These are phyloP conservation scores for Capsicum baccatum DNA, from an alignment of 257 asterid species.

Conservation along the genomic window DNA sequence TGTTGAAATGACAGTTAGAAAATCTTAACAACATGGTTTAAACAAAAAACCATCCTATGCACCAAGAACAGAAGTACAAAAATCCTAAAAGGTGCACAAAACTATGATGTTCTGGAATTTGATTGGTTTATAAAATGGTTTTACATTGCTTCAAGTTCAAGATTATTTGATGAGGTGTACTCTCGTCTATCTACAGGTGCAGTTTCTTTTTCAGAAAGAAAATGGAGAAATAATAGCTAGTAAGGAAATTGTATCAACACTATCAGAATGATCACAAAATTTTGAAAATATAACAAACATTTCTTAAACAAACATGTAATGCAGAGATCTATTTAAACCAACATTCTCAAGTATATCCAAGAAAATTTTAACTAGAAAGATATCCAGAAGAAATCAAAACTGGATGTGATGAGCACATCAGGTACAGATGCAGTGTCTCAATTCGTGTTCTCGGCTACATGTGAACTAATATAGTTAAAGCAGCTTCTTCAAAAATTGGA, in stretches of 20 bases:
- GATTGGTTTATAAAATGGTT: background rate
- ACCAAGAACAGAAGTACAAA: background rate
- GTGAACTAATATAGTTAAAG: background rate
- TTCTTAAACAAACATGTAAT: background rate
- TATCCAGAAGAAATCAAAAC: background rate
- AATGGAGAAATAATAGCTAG: slow-evolving; percentile 34
- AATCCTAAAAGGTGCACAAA: background rate
- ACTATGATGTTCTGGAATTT: background rate
- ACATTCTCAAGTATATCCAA: background rate
- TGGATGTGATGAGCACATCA: background rate
- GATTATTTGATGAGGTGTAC: slow-evolving; percentile 64
- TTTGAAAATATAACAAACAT: background rate
- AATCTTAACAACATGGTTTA: background rate
- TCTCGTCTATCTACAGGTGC: slow-evolving; percentile 71
- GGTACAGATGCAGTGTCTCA: background rate
- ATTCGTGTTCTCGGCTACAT: background rate
- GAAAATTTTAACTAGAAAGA: too few relatives aligned
- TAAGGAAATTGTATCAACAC: slow-evolving; percentile 20
- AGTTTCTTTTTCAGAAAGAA: slow-evolving; percentile 51
- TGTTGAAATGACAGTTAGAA: background rate
- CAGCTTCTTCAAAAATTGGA: background rate
- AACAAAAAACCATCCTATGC: background rate
- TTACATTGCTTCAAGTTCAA: background rate
- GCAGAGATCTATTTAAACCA: background rate
- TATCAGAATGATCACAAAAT: background rate